Conservation (phyloP, 345 rosid species). For the Moricandia moricandioides region DNA sequence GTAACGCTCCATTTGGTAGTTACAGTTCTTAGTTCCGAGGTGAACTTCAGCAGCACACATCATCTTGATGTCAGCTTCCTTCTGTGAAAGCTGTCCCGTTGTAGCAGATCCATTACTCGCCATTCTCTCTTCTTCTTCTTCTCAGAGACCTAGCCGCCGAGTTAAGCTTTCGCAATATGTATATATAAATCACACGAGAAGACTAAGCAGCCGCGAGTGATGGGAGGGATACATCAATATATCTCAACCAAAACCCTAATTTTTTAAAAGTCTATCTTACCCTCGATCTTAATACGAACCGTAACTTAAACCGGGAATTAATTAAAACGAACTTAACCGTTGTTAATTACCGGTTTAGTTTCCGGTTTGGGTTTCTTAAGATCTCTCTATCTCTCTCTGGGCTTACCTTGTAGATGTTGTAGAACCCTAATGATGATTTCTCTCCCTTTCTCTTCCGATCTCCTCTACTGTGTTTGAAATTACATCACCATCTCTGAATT, state of each 20-base stretch:
- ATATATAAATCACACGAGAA: background rate
- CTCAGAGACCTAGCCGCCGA: constrained; percentile 5
- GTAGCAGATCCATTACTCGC: constrained; percentile 38
- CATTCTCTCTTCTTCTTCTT: constrained; percentile 26
- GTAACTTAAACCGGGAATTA: background rate
- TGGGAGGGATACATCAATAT: background rate
- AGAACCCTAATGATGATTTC: constrained; percentile 24
- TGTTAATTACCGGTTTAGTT: background rate
- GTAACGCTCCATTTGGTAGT: constrained; percentile 92
- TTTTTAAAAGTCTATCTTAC: background rate
- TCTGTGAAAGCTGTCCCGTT: constrained; percentile 55
- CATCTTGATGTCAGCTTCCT: constrained; percentile 76
- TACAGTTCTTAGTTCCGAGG: constrained; percentile 87
- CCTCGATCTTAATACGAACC: background rate
- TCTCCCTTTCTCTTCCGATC: constrained; percentile 12
- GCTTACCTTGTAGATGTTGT: background rate
- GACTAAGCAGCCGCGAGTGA: background rate
- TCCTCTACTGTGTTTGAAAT: background rate
- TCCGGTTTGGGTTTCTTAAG: background rate
- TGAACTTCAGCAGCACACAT: constrained; percentile 94
- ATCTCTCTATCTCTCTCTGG: background rate
- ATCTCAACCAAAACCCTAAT: constrained; percentile 12
- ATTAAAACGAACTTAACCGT: background rate
- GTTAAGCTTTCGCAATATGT: constrained; percentile 6
- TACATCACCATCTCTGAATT: background rate